Conservation (phyloP, 2,329 filamentous ascomycete genomes). For the Lojkania enalia region DNA sequence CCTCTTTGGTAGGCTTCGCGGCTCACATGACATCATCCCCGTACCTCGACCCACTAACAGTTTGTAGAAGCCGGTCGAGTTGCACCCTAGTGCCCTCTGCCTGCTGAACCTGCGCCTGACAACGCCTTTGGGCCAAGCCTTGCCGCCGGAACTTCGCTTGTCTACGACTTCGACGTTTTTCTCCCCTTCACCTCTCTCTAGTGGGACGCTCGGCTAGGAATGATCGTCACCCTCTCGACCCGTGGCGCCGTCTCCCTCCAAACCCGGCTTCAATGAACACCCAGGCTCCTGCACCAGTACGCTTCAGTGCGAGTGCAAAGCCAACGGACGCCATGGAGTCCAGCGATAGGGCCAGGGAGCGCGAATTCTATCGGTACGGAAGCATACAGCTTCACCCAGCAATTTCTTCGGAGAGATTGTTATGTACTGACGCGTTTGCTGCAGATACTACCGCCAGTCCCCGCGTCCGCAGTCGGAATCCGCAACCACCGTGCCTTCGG, state of each 20-base stretch:
- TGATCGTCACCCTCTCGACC: not conserved
- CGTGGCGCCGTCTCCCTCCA: not conserved
- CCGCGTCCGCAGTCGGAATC: conserved; percentile 24
- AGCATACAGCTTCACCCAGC: too few relatives aligned
- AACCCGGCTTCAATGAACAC: not conserved
- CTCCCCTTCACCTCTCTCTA: not conserved
- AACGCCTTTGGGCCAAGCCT: conserved; percentile 1
- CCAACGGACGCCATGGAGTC: not conserved
- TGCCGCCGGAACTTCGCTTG: not conserved
- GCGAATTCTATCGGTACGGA: conserved; percentile 43
- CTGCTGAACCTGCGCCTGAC: conserved; percentile 7
- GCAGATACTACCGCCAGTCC: conserved; percentile 34
- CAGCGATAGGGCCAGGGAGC: conserved; percentile 31
- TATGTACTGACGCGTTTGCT: conserved; percentile 8
- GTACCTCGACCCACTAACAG: not conserved
- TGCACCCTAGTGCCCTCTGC: not conserved
- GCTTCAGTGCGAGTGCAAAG: not conserved
- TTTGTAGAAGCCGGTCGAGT: not conserved
- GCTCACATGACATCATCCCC: conserved; percentile 11
- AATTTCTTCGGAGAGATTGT: not conserved
- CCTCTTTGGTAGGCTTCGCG: too few relatives aligned
- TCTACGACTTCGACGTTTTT: not conserved
- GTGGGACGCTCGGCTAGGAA: conserved; percentile 8
- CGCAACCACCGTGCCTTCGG: too few relatives aligned
- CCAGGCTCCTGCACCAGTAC: not conserved